phyloP scores from a whole-genome alignment of 208 protist species.

The Vickermania ingenoplastis region DNA sequence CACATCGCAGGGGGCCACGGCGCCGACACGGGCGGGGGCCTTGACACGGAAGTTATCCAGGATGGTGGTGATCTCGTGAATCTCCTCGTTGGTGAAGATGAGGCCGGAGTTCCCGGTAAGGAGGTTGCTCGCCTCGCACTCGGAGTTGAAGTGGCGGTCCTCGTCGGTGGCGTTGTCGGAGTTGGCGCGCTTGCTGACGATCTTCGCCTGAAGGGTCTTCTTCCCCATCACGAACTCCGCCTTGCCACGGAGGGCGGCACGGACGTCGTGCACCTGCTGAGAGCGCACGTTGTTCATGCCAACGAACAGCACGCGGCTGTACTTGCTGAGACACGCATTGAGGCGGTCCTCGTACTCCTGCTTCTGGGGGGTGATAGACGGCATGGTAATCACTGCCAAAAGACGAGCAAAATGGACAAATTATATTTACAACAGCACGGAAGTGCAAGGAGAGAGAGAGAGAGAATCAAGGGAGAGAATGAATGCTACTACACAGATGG shows the following conservation, averaged over 20 bases:
- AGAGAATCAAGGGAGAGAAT: constrained; percentile 9
- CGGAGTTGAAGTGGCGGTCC: constrained; percentile 51
- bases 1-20: constrained; percentile 95
- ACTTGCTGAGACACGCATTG: constrained; percentile 86
- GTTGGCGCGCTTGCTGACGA: constrained; percentile 73
- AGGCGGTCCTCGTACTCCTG: constrained; percentile 89
- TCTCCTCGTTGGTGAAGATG: constrained; percentile 97
- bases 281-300: constrained; percentile 97
- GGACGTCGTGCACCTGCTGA: constrained; percentile 95
- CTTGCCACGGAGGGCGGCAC: constrained; percentile 91
- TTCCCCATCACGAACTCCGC: constrained; percentile 97
- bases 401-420: constrained; percentile 5
- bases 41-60: constrained; percentile 87
- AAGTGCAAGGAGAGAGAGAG: not conserved
- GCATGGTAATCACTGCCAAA: constrained; percentile 13
- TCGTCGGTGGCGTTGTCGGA: constrained; percentile 27
- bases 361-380: constrained; percentile 67
- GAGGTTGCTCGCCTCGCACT: constrained; percentile 43
- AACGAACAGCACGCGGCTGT: constrained; percentile 95
- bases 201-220: constrained; percentile 97
- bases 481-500: constrained; percentile 1
- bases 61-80: constrained; percentile 76
- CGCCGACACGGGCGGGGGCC: constrained; percentile 95
- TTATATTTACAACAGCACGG: constrained; percentile 4
- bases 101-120: constrained; percentile 96